Evolutionary conservation across 2,329 filamentous ascomycete species (phyloP), one percentile per base, ranked within the genome.

Genomic region (Aspergillus persii): DNA sequence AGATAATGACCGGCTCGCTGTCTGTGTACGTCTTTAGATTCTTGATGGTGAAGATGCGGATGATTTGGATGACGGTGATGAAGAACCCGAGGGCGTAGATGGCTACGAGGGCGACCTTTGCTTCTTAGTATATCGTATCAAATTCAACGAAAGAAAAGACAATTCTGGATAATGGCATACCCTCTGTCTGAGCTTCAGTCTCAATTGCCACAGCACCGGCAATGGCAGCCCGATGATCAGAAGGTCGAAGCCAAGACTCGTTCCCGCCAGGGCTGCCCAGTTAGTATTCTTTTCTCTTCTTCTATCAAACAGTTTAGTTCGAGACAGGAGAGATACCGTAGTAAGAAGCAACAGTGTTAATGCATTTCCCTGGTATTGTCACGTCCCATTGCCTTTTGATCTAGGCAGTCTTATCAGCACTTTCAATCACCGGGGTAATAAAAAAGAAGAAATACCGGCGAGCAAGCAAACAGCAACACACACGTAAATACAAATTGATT

Each of bases 11-110:
- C 1, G 67, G 60, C 4, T 77, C 71, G 2, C 76, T 80, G 67
- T 83, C 79, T 36, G 79, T 75, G 59, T 79, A 80, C 64, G 78
- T 79, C 33, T 67, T 62, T 3, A 83, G 74, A 12, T 71, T 74
- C 41, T 73, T 72, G 61, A 84, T 77, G n/a, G 78, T 81, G 57
- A 79, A 75, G 58, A 83, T 80, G 12, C 81, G 81, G 60, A 84
- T 75, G 57, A 81, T 77, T 63, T 83, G 81, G 57, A 83, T 80
- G 50, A 80, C 62, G 4, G 79, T 81, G 48, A 83, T 77, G 69
- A 84, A 83, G 54, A 80, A 69, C n/a, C 81, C 82, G 27, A 84
- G 73, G 2, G 74, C 72, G 64, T 83, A 83, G 30, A 83, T 70
- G 4, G 69, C 69, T 0, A 76, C 69, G 0, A 83, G 70, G 3